These are phyloP conservation scores for Cicer chorassanicum DNA, from an alignment of 306 rosid species.

Conservation along the genomic window DNA sequence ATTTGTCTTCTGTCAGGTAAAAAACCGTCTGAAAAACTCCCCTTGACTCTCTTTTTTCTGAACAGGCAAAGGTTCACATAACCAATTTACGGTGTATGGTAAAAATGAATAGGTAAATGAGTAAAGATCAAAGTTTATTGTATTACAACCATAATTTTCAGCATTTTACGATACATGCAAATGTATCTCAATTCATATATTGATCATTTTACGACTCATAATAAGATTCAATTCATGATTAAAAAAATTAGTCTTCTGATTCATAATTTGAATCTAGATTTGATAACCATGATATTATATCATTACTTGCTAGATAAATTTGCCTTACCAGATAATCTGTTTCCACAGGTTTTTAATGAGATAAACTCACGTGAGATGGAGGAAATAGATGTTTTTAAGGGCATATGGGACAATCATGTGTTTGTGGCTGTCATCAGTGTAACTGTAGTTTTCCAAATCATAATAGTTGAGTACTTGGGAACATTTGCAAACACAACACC, in stretches of 20 bases:
- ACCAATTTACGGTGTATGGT: neutral
- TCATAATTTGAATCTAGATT: too few relatives aligned
- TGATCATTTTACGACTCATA: neutral
- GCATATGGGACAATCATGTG: constrained; percentile 77
- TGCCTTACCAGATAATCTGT: constrained; percentile 15
- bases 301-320: constrained; percentile 1
- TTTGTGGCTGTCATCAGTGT: constrained; percentile 67
- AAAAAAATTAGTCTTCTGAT: too few relatives aligned
- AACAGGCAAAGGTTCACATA: constrained; percentile 8
- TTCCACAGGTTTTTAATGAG: constrained; percentile 81
- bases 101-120: constrained; percentile 22
- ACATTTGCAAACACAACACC: constrained; percentile 88
- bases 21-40: constrained; percentile 13
- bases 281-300: too few relatives aligned
- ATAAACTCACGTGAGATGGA: constrained; percentile 97
- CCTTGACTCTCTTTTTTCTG: neutral
- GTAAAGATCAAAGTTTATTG: neutral
- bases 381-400: constrained; percentile 72
- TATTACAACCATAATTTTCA: neutral
- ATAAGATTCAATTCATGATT: neutral
- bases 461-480: constrained; percentile 84
- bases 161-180: neutral
- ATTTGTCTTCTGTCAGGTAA: constrained; percentile 95
- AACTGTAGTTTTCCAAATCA: constrained; percentile 79
- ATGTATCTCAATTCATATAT: neutral